Percentiles rank a stretch among this genome's conserved stretches.
phyloP scores from a whole-genome alignment of 768 basidiomycete species.

The Boletus pseudo-olivaceus region DNA sequence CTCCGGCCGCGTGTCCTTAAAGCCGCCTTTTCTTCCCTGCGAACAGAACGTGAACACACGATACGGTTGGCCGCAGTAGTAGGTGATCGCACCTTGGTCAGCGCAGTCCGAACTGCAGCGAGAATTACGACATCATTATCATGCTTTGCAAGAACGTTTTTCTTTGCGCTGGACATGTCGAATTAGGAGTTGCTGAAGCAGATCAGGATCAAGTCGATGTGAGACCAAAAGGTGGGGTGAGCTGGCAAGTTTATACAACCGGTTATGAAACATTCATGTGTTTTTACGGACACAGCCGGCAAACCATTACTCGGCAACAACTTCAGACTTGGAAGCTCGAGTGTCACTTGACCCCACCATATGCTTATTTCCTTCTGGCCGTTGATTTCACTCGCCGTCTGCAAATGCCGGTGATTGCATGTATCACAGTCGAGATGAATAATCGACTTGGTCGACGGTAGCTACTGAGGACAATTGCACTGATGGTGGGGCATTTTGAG shows the following conservation, averaged over 20 bases:
- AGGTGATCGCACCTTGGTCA: slow-evolving; percentile 67
- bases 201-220: not conserved
- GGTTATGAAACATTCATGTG: slow-evolving; percentile 21
- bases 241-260: slow-evolving; percentile 15
- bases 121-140: slow-evolving; percentile 91
- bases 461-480: not conserved
- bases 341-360: not conserved
- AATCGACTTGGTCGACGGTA: not conserved
- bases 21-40: slow-evolving; percentile 81
- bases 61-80: not conserved
- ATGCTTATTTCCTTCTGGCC: not conserved
- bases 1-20: slow-evolving; percentile 87
- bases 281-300: slow-evolving; percentile 13
- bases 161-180: slow-evolving; percentile 40
- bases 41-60: slow-evolving; percentile 6
- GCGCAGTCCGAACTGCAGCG: slow-evolving; percentile 82
- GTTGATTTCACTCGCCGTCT: too few relatives aligned
- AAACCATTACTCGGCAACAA: not conserved
- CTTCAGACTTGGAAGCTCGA: not conserved
- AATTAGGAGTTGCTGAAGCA: not conserved
- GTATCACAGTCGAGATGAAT: not conserved
- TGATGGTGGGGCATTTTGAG: not conserved
- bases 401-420: not conserved
- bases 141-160: slow-evolving; percentile 62
- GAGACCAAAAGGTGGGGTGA: not conserved